phyloP scores from a whole-genome alignment of 2,329 filamentous ascomycete species.

The Paecilomyces variotii region DNA sequence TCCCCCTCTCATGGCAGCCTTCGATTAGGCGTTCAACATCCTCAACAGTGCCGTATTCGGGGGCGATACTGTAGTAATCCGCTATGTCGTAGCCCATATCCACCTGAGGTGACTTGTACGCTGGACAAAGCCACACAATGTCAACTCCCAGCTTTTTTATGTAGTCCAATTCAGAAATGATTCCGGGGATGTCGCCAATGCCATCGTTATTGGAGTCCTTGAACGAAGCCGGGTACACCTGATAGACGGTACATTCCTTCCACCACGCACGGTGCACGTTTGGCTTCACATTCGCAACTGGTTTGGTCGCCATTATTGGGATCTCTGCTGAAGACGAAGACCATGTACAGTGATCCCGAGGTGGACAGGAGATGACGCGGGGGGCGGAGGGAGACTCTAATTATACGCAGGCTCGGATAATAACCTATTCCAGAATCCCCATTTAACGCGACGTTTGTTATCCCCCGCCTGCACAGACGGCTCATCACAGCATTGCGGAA shows the following conservation, averaged over 20 bases:
- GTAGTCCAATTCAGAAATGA: slow-evolving; percentile 58
- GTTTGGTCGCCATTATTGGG: slow-evolving; percentile 1
- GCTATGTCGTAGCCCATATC: slow-evolving; percentile 49
- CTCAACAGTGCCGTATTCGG: slow-evolving; percentile 57
- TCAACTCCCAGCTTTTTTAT: slow-evolving; percentile 54
- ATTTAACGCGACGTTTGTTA: neutral
- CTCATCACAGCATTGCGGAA: neutral
- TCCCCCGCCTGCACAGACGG: neutral
- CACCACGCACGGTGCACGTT: slow-evolving; percentile 41
- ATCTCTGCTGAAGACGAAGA: neutral
- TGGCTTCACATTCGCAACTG: slow-evolving; percentile 2
- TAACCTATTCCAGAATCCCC: neutral
- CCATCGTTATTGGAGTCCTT: slow-evolving; percentile 46
- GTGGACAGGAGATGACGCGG: neutral
- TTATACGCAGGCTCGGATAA: neutral
- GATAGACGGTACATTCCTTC: slow-evolving; percentile 52
- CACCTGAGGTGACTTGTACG: slow-evolving; percentile 46
- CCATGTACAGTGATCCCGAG: neutral
- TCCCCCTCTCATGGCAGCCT: slow-evolving; percentile 53
- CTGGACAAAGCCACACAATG: slow-evolving; percentile 49
- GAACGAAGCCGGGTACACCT: slow-evolving; percentile 54
- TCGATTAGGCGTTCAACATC: slow-evolving; percentile 58
- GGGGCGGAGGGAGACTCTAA: neutral
- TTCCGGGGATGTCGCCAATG: slow-evolving; percentile 57
- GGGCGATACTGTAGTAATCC: slow-evolving; percentile 59